Evolutionary conservation across 805 yeast species (phyloP).

Genomic region (Scheffersomyces coipomensis): DNA sequence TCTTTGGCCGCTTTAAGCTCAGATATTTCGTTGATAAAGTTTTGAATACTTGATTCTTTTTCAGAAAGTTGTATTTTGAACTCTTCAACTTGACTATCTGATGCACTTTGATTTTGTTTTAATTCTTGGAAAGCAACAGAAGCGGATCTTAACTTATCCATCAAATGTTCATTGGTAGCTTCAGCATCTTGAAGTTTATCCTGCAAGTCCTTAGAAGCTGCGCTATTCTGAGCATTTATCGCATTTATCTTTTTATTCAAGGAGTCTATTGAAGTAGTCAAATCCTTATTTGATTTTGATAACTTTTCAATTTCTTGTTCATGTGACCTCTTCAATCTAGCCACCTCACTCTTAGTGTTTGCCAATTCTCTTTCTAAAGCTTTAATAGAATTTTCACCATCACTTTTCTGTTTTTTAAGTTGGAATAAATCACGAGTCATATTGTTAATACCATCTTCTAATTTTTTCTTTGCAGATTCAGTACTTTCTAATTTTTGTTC

Average conservation of each 20-base stretch:
- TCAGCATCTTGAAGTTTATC: constrained; percentile 26
- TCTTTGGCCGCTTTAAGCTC: constrained; percentile 3
- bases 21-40: constrained; percentile 9
- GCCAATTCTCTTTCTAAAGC: constrained; percentile 41
- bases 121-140: constrained; percentile 34
- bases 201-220: constrained; percentile 16
- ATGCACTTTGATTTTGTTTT: constrained; percentile 12
- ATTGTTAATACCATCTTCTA: constrained; percentile 86
- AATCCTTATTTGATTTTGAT: constrained; percentile 19
- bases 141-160: constrained; percentile 42
- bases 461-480: constrained; percentile 51
- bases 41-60: constrained; percentile 12
- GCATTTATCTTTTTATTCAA: constrained; percentile 15
- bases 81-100: constrained; percentile 12
- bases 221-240: constrained; percentile 15
- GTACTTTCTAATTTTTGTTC: constrained; percentile 28
- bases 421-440: constrained; percentile 82
- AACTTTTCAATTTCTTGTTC: constrained; percentile 18
- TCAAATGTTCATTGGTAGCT: constrained; percentile 31
- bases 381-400: constrained; percentile 43
- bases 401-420: constrained; percentile 58
- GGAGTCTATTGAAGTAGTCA: constrained; percentile 19
- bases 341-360: constrained; percentile 26
- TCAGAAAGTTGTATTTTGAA: constrained; percentile 12
- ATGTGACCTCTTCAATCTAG: constrained; percentile 24